These are phyloP conservation scores for Tolypocladium pustulatum DNA, from an alignment of 2,329 filamentous ascomycete species.

Conservation along the genomic window DNA sequence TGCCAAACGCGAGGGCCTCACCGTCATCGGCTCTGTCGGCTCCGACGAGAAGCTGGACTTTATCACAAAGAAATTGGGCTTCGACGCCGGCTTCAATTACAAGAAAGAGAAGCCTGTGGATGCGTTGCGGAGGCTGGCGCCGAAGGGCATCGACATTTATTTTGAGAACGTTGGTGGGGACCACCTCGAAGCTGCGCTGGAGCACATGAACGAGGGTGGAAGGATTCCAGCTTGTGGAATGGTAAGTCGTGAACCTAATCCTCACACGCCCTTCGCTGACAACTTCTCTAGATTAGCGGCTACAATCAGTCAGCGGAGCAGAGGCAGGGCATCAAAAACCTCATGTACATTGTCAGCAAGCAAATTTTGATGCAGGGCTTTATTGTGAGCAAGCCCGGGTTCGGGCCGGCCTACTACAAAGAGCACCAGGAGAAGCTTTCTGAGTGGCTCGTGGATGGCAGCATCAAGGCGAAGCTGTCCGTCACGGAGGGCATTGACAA, in stretches of 20 bases:
- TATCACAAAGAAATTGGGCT: slow-evolving; percentile 38
- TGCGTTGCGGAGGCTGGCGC: slow-evolving; percentile 60
- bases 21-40: slow-evolving; percentile 71
- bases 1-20: slow-evolving; percentile 70
- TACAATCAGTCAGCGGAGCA: slow-evolving; percentile 55
- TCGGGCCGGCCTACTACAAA: slow-evolving; percentile 54
- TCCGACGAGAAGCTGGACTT: slow-evolving; percentile 71
- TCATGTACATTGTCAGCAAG: slow-evolving; percentile 56
- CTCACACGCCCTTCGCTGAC: not conserved
- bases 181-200: slow-evolving; percentile 36
- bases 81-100: slow-evolving; percentile 69
- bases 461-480: slow-evolving; percentile 58
- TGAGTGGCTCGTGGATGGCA: slow-evolving; percentile 67
- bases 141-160: slow-evolving; percentile 64
- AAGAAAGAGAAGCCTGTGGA: slow-evolving; percentile 66
- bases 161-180: slow-evolving; percentile 45
- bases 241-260: slow-evolving; percentile 22
- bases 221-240: slow-evolving; percentile 57
- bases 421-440: slow-evolving; percentile 69
- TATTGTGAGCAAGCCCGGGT: slow-evolving; percentile 55
- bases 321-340: slow-evolving; percentile 55
- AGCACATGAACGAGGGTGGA: slow-evolving; percentile 46
- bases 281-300: slow-evolving; percentile 47
- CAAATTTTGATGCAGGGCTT: slow-evolving; percentile 65
- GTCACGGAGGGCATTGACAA: slow-evolving; percentile 71